Base-by-base conservation (phyloP, 2,329 filamentous ascomycete species). In the Aspergillus proliferans region DNA sequence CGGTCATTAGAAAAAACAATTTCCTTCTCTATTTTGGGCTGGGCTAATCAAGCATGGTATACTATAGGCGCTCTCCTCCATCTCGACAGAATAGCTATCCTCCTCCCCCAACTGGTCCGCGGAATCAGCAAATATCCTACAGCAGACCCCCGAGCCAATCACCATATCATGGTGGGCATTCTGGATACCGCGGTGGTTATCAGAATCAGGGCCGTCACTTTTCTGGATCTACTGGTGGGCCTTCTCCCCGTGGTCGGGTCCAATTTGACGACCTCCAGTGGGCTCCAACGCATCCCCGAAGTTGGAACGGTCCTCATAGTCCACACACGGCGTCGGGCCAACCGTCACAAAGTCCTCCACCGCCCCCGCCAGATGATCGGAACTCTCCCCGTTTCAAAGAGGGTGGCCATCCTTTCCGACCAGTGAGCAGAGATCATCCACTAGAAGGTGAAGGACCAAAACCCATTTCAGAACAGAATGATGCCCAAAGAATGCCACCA, bases 231-330 rank as follows among this genome's bases (percentile, higher is more conserved):
- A 55, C 58, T 28, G 65, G 64, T 44, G 58, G 66, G 1, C 62
- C 67, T 28, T 58, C 68, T 18, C 70, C 72, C 28, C 78, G 85
- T 46, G 82, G 83, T 33, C 73, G 79, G 55, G 76, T 73, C 30
- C 73, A 84, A 70, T 80, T 85, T 74, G 77, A 84, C 69, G 82
- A 87, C 69, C 66, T 83, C 2, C 87, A 88, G 42, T 91, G 88
- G 86, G 86, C 80, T 48, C 77, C 82, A 40, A 75, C 75, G 30
- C 74, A 75, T 44, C 74, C 77, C 15, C 75, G 76, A 47, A 75
- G 76, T 58, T 79, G 78, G 63, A 74, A 79, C 49, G 60, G 66
- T 33, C 65, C 71, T 49, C 57, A 72, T 33, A 66, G 60, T 47
- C 64, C 67, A 47, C 75, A 73, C 48, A 65, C 70, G 21, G 67